Base-by-base conservation (phyloP, 2,329 filamentous ascomycete species). In the Ascosphaera pollenicola region DNA sequence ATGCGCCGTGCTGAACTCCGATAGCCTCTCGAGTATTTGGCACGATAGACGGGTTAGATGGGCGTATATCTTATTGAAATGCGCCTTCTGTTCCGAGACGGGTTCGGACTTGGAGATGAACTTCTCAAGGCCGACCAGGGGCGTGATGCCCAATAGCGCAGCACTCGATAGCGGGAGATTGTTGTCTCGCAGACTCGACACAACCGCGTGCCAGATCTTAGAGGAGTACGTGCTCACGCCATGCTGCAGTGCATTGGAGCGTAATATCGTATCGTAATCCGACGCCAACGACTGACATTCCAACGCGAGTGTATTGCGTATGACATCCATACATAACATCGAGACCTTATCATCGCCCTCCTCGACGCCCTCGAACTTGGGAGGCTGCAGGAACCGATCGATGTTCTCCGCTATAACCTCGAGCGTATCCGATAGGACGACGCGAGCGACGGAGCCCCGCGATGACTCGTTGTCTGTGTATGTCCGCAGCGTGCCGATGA, bases 191-290 rank as follows among this genome's bases (percentile, higher is more conserved):
- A 89, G 66, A 18, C 74, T 70, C 38, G 75, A 68, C 36, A 81
- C 65, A 36, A 85, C 77, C 1, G 73, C 68, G 45, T 82, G 78
- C 78, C 85, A 94, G 34, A 93, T 71, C 13, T 73, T 68, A 13
- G 76, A 65, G 0, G 82, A 87, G 41, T 81, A 70, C 15, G 76
- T 73, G 45, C 72, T 71, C 34, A 78, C 55, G 41, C 79, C 70
- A 47, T 75, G 68, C 38, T 78, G 77, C 16, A 83, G 66, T 35
- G 68, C 63, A 35, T 66, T 66, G 16, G 67, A 66, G 7, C 65
- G 62, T 16, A 70, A 64, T 39, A 92, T 69, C 4, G 74, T 68
- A 41, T 70, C 68, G 49, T 73, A 78, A 51, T 85, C 78, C 39
- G 73, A 69, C 37, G 67, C 68, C 3, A 83, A 64, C 21, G 75